These are phyloP conservation scores for Colletotrichum noveboracense DNA, from an alignment of 2,329 filamentous ascomycete genomes.

Conservation along the genomic window DNA sequence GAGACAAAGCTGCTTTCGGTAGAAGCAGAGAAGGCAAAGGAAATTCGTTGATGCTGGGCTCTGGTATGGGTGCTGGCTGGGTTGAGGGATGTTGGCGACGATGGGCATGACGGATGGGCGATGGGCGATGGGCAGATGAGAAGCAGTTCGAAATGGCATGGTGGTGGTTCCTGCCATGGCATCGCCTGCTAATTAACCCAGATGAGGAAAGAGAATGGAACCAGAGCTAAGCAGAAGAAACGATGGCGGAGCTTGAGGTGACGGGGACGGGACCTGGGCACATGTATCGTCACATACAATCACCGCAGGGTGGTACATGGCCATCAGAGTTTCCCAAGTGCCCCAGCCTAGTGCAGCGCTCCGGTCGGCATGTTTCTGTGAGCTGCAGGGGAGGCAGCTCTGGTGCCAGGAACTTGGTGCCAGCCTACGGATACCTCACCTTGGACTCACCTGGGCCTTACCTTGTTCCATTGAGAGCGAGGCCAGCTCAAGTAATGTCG, in stretches of 20 bases:
- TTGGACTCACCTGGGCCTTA: neutral
- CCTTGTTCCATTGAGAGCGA: neutral
- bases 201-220: neutral
- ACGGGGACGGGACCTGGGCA: neutral
- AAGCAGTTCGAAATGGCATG: neutral
- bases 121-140: neutral
- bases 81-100: neutral
- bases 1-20: neutral
- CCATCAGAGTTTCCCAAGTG: neutral
- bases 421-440: neutral
- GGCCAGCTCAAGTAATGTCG: neutral
- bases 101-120: neutral
- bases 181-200: neutral
- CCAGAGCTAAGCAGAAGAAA: slow-evolving; percentile 3
- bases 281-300: neutral
- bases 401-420: slow-evolving; percentile 3
- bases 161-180: neutral
- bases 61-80: neutral
- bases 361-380: slow-evolving; percentile 4
- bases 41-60: neutral
- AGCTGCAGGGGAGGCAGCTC: neutral
- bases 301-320: neutral
- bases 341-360: neutral
- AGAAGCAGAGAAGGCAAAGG: neutral
- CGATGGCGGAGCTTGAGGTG: neutral